Evolutionary conservation across 2,329 filamentous ascomycete genomes (phyloP).

Genomic region (Elsinoe ampelina): DNA sequence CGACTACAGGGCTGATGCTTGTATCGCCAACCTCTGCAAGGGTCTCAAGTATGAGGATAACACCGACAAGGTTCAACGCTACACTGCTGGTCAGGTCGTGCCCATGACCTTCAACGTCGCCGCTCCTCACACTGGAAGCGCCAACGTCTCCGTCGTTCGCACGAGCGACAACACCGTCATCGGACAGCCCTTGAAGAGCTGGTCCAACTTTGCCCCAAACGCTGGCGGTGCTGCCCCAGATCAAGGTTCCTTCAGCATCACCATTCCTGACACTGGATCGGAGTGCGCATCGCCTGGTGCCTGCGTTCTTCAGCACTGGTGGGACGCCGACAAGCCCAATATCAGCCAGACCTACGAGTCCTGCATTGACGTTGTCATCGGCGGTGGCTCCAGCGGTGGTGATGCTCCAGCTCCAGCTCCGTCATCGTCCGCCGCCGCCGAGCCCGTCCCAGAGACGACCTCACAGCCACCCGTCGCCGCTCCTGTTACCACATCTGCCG

Average conservation of each 20-base stretch:
- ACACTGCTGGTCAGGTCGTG: conserved; percentile 42
- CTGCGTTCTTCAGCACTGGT: conserved; percentile 54
- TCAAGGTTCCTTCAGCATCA: conserved; percentile 45
- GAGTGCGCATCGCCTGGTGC: conserved; percentile 41
- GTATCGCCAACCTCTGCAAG: conserved; percentile 49
- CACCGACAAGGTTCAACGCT: conserved; percentile 43
- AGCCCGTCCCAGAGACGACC: conserved; percentile 11
- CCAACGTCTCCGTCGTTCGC: conserved; percentile 52
- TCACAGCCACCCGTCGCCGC: conserved; percentile 15
- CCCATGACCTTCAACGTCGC: conserved; percentile 39
- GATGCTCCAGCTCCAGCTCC: conserved; percentile 4
- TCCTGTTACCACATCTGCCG: neutral
- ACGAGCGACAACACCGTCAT: conserved; percentile 44
- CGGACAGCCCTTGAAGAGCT: conserved; percentile 45
- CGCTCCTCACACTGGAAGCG: conserved; percentile 46
- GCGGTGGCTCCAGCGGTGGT: conserved; percentile 19
- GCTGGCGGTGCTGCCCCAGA: conserved; percentile 33
- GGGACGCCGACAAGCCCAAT: conserved; percentile 40
- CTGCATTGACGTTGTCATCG: conserved; percentile 50
- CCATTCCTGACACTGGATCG: conserved; percentile 43
- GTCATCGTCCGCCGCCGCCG: conserved; percentile 7
- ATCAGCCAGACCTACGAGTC: conserved; percentile 54
- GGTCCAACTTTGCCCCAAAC: conserved; percentile 46
- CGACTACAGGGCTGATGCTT: conserved; percentile 41
- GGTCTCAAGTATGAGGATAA: conserved; percentile 50